Base-by-base conservation (phyloP, 2,329 filamentous ascomycete genomes). In the Monilinia fructigena region DNA sequence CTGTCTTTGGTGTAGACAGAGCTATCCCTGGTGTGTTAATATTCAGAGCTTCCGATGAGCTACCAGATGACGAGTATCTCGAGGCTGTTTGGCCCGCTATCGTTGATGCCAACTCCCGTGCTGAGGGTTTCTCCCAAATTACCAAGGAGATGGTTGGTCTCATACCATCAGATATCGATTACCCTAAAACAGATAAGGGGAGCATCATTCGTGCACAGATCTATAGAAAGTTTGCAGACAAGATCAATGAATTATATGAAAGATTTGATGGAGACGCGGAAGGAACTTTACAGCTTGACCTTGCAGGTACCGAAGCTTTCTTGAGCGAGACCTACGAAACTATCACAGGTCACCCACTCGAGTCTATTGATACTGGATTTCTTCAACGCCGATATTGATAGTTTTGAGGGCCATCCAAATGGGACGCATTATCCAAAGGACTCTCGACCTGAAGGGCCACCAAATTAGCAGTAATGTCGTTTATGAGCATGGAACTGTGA, bases 381-480 rank as follows among this genome's bases (percentile, higher is more conserved):
- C 71, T 89, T 88, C 71, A 76, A 79, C 0, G 76, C 80, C 0
- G 86, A 86, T 0, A 77, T 88, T 2, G 86, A 89, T 73, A 85
- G 82, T 55, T 74, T 74, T 89, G 35, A 83, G 86, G 68, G 82
- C 85, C 1, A 85, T 86, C 38, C 80, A 82, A 63, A 81, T 86
- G 66, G 81, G 86, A 69, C 79, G 79, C 20, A 75, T 78, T 1
- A 82, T 89, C 38, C 76, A 84, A 63, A 80, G 80, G 16, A 78
- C 81, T 0, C 72, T 89, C 2, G 79, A 85, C 35, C 71, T 85
- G 1, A 78, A 79, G 1, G 80, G 80, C 0, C 76, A 79, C 40
- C 74, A 77, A 12, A 74, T 88, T 0, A 80, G 81, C 0, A 81
- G 84, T 58, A 89, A 87, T 60, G 78, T 88, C 0, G 80, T 87